Evolutionary conservation across 176 grass and related monocot species (phyloP).

Genomic region (Luzula sylvatica): DNA sequence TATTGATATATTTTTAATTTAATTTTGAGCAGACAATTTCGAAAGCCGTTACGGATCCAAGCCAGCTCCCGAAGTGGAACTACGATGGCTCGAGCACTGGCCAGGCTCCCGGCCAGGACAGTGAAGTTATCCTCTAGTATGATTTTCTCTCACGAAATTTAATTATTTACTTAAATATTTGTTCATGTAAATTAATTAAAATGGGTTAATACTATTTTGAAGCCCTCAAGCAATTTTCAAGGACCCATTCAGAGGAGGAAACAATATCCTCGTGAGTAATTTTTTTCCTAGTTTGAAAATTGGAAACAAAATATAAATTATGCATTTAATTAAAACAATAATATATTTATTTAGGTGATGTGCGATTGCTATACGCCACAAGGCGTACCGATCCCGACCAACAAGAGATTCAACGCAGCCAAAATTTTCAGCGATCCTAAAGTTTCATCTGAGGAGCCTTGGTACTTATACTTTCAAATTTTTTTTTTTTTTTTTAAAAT

Average conservation of each 20-base stretch:
- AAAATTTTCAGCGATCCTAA: conserved; percentile 63
- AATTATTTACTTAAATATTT: background rate
- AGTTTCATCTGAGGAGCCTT: conserved; percentile 56
- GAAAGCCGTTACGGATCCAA: conserved; percentile 45
- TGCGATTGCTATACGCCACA: conserved; percentile 94
- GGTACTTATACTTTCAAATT: conserved; percentile 30
- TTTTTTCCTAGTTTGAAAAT: background rate
- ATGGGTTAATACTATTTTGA: conserved; percentile 15
- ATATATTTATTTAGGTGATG: conserved; percentile 46
- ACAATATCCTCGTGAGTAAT: conserved; percentile 81
- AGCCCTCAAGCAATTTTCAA: conserved; percentile 95
- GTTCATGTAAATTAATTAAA: background rate
- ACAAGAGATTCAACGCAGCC: conserved; percentile 81
- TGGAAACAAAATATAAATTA: too few relatives aligned
- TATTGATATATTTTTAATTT: too few relatives aligned
- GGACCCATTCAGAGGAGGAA: conserved; percentile 91
- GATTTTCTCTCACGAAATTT: conserved; percentile 11
- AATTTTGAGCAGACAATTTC: conserved; percentile 51
- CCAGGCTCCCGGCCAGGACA: conserved; percentile 89
- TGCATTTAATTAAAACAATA: too few relatives aligned
- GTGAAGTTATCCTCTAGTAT: conserved; percentile 98
- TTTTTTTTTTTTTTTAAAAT: background rate
- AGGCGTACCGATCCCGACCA: conserved; percentile 63
- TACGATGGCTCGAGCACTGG: conserved; percentile 93
- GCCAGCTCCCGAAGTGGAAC: conserved; percentile 90